phyloP scores from a whole-genome alignment of 768 basidiomycete species.

The Amanita polypyramis region DNA sequence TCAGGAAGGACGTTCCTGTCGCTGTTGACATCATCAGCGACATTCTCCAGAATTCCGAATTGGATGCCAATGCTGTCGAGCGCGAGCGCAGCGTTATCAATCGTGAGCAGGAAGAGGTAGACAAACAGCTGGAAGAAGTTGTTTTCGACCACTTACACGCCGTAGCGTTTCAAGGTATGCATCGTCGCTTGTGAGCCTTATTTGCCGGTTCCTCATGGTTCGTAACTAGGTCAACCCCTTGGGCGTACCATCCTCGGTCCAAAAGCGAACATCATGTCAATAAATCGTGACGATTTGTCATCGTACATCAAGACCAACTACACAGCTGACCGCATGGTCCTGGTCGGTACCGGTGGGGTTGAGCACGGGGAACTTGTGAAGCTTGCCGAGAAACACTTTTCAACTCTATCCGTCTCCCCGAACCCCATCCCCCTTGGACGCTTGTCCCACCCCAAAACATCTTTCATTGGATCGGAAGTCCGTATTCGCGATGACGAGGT shows the following conservation, averaged over 20 bases:
- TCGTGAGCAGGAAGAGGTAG: conserved; percentile 97
- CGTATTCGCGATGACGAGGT: conserved; percentile 89
- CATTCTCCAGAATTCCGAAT: conserved; percentile 94
- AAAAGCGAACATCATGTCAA: conserved; percentile 91
- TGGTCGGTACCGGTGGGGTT: conserved; percentile 94
- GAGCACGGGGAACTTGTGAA: conserved; percentile 88
- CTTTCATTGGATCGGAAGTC: conserved; percentile 91
- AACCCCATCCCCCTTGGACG: conserved; percentile 86
- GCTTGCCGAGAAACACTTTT: conserved; percentile 91
- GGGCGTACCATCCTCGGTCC: conserved; percentile 97
- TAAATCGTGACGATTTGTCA: conserved; percentile 80
- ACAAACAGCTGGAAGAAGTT: conserved; percentile 97
- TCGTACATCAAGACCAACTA: conserved; percentile 97
- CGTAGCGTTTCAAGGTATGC: conserved; percentile 90
- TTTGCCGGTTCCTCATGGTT: conserved; percentile 2
- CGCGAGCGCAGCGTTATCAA: conserved; percentile 94
- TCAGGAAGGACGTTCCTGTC: conserved; percentile 85
- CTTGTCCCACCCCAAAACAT: conserved; percentile 61
- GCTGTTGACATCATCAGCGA: conserved; percentile 97
- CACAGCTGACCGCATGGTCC: conserved; percentile 97
- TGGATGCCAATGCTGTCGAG: conserved; percentile 82
- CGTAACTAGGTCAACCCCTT: conserved; percentile 70
- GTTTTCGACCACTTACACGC: conserved; percentile 98
- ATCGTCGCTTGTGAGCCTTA: background rate
- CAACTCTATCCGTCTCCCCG: conserved; percentile 74